Evolutionary conservation across 2,329 filamentous ascomycete species (phyloP).

Genomic region (Penicillium italicum): DNA sequence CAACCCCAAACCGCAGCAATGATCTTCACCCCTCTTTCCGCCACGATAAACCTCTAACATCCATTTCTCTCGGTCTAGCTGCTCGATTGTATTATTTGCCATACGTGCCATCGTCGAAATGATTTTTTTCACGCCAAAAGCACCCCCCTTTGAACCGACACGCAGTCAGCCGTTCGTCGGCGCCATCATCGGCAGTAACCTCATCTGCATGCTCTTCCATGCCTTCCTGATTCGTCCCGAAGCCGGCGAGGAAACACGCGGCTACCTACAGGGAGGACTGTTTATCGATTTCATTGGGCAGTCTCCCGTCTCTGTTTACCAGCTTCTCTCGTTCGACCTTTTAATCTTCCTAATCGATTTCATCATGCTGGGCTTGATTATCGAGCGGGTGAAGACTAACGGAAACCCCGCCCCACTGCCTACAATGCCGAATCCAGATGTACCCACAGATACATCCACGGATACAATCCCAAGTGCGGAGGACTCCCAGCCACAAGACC

Average conservation of each 20-base stretch:
- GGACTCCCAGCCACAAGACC: conserved; percentile 44
- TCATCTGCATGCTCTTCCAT: conserved; percentile 56
- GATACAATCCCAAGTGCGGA: conserved; percentile 16
- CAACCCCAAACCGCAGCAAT: background rate
- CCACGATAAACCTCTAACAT: background rate
- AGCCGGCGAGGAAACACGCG: conserved; percentile 50
- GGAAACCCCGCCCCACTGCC: conserved; percentile 14
- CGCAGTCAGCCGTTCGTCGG: conserved; percentile 53
- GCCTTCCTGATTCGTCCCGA: conserved; percentile 52
- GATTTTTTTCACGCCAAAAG: conserved; percentile 58
- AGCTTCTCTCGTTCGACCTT: conserved; percentile 53
- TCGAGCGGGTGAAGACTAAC: conserved; percentile 51
- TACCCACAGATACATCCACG: conserved; percentile 25
- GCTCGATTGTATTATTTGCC: conserved; percentile 56
- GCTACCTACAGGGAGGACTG: conserved; percentile 60
- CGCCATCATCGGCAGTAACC: conserved; percentile 53
- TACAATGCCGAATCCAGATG: conserved; percentile 7
- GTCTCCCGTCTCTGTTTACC: conserved; percentile 52
- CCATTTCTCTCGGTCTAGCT: conserved; percentile 39
- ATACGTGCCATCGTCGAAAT: conserved; percentile 55
- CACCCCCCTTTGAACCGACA: conserved; percentile 50
- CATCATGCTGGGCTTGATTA: conserved; percentile 53
- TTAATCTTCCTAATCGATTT: conserved; percentile 55
- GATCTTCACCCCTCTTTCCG: background rate
- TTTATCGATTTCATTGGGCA: conserved; percentile 65